These are phyloP conservation scores for Chaetomium sp. DNA, from an alignment of 2,329 filamentous ascomycete species.

Conservation along the genomic window DNA sequence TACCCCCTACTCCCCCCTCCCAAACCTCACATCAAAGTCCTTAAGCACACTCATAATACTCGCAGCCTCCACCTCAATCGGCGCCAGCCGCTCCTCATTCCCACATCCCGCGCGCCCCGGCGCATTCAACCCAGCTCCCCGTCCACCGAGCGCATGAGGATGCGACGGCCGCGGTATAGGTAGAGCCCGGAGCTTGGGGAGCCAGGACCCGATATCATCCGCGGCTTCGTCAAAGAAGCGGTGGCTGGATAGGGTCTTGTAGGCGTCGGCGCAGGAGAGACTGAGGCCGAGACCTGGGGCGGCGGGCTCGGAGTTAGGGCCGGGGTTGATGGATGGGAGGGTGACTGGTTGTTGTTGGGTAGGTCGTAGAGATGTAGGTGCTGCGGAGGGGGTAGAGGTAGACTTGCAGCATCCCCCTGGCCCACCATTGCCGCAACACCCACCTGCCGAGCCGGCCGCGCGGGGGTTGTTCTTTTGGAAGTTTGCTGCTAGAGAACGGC, in stretches of 20 bases:
- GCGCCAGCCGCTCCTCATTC: slow-evolving; percentile 33
- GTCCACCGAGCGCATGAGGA: too few species aligned
- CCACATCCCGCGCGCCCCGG: slow-evolving; percentile 25
- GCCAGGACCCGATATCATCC: slow-evolving; percentile 68
- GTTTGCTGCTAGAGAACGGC: slow-evolving; percentile 68
- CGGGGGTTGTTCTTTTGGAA: slow-evolving; percentile 35
- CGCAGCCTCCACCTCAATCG: slow-evolving; percentile 73
- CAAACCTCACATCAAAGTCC: slow-evolving; percentile 72
- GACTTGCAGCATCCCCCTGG: slow-evolving; percentile 59
- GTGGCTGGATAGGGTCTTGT: slow-evolving; percentile 71
- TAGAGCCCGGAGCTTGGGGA: slow-evolving; percentile 63
- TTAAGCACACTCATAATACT: slow-evolving; percentile 82
- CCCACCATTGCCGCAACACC: slow-evolving; percentile 57
- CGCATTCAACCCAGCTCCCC: slow-evolving; percentile 5
- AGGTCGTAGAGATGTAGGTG: background rate
- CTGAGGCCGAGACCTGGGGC: slow-evolving; percentile 43
- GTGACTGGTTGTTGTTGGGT: slow-evolving; percentile 15
- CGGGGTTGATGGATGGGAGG: slow-evolving; percentile 3
- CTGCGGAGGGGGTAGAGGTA: slow-evolving; percentile 22
- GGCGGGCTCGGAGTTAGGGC: slow-evolving; percentile 1
- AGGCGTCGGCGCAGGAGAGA: slow-evolving; percentile 68
- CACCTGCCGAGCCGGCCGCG: slow-evolving; percentile 31
- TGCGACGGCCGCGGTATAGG: slow-evolving; percentile 28
- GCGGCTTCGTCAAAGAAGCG: slow-evolving; percentile 67
- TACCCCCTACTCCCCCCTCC: slow-evolving; percentile 29